Base-by-base conservation (phyloP, 139 green algal genomes). In the Micractinium conductrix region DNA sequence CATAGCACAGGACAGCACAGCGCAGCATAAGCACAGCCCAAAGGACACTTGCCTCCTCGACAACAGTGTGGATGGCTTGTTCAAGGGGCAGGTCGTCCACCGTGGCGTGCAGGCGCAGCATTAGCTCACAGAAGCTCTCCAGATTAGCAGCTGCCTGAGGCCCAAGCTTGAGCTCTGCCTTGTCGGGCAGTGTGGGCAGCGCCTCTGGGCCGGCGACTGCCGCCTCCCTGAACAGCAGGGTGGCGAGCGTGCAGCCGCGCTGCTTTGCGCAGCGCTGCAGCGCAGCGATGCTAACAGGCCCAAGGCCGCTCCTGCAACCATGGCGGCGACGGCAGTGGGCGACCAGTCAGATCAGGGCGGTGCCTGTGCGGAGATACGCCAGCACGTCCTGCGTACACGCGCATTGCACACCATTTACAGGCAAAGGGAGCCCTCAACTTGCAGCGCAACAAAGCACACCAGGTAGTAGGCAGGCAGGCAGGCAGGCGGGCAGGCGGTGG, bases 321-420 rank as follows among this genome's bases (percentile, higher is more conserved):
- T 30, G 53, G 19, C 24, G 48, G 48, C 48, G 53, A 19, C 24
- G 48, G 48, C 48, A 62, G 53, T 14, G 53, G 2, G 8, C 53
- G 8, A 22, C 53, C 53, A 22, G 53, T 62, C 53, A 62, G 24
- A 19, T 14, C 8, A 16, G 2, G 26, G 53, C 19, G 53, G 24
- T 62, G 53, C 53, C 74, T 65, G 93, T 45, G 12, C 85, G 81
- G 38, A 94, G 67, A 81, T 94, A 95, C 30, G 87, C 84, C 60
- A 94, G 50, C 17, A 91, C n/a, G 79, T 94, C 90, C 62, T 70
- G 62, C 5, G n/a, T n/a, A n/a, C n/a, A n/a, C n/a, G n/a, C n/a
- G n/a, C n/a, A n/a, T n/a, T n/a, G n/a, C n/a, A n/a, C n/a, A n/a
- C n/a, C n/a, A n/a, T n/a, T n/a, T n/a, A n/a, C n/a, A n/a, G n/a